These are phyloP conservation scores for Botrytis elliptica DNA, from an alignment of 2,329 filamentous ascomycete genomes.

Conservation along the genomic window DNA sequence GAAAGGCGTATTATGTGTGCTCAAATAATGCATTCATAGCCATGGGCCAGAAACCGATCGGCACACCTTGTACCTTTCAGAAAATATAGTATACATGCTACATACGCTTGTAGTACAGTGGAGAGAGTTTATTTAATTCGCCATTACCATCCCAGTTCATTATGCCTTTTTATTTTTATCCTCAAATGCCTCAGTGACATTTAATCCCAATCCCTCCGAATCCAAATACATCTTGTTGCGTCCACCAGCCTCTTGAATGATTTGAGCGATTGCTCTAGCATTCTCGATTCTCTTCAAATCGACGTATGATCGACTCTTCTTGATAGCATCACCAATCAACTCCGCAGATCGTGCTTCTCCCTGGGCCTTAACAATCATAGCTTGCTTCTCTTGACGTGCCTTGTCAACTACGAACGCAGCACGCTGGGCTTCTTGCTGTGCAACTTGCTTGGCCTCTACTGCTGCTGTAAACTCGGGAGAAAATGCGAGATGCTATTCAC, in stretches of 20 bases:
- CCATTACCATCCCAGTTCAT: slow-evolving; percentile 25
- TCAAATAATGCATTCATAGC: slow-evolving; percentile 7
- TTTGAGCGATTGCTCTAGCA: slow-evolving; percentile 80
- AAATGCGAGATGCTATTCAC: slow-evolving; percentile 63
- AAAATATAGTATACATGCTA: slow-evolving; percentile 36
- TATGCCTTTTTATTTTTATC: slow-evolving; percentile 49
- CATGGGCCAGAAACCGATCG: not conserved
- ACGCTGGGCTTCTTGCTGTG: slow-evolving; percentile 90
- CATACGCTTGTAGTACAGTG: slow-evolving; percentile 45
- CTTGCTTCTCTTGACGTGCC: slow-evolving; percentile 98
- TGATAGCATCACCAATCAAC: slow-evolving; percentile 97
- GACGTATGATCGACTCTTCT: slow-evolving; percentile 97
- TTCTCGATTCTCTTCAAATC: slow-evolving; percentile 99
- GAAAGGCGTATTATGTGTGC: not conserved
- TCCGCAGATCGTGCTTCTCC: slow-evolving; percentile 98
- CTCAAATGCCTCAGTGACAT: slow-evolving; percentile 62
- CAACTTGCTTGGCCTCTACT: slow-evolving; percentile 72
- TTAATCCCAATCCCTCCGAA: slow-evolving; percentile 84
- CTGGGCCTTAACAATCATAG: slow-evolving; percentile 96
- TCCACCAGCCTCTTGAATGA: slow-evolving; percentile 80
- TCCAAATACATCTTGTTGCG: slow-evolving; percentile 95
- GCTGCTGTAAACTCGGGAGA: slow-evolving; percentile 72
- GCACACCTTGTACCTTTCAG: slow-evolving; percentile 15
- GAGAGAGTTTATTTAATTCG: slow-evolving; percentile 45
- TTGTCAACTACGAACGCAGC: slow-evolving; percentile 98